A percentile compares a stretch with the other conserved stretches of the same genome.
Conservation (phyloP, 495 filamentous ascomycete genomes). For the Poronia punctata region DNA sequence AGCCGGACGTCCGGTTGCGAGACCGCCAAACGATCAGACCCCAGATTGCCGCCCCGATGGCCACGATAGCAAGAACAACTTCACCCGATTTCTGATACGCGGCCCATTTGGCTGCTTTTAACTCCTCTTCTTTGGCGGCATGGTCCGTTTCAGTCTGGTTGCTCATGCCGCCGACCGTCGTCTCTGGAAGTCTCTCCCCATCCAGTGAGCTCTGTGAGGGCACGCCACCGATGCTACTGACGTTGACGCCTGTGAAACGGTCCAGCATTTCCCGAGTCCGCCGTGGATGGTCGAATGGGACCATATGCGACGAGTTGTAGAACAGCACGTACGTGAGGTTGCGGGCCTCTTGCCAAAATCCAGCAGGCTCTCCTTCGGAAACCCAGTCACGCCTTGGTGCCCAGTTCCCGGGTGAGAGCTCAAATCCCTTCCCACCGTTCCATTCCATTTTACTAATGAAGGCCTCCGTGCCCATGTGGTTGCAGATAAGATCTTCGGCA, state of each 20-base stretch:
- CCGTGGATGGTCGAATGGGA: conserved; percentile 85
- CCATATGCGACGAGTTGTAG: conserved; percentile 96
- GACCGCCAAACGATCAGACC: conserved; percentile 82
- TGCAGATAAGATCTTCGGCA: conserved; percentile 92
- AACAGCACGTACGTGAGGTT: conserved; percentile 95
- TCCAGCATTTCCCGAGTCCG: conserved; percentile 94
- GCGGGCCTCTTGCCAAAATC: conserved; percentile 87
- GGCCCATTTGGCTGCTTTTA: conserved; percentile 82
- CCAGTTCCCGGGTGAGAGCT: conserved; percentile 82
- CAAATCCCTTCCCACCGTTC: conserved; percentile 86
- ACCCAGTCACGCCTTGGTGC: conserved; percentile 89
- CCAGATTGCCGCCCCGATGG: conserved; percentile 69
- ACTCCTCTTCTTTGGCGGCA: conserved; percentile 59
- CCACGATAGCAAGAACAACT: conserved; percentile 78
- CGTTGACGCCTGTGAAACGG: conserved; percentile 90
- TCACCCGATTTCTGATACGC: conserved; percentile 91
- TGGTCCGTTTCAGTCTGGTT: conserved; percentile 76
- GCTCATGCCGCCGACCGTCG: conserved; percentile 66
- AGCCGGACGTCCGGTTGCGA: conserved; percentile 50
- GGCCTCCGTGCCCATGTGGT: conserved; percentile 89
- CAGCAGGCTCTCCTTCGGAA: conserved; percentile 84
- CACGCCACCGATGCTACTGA: conserved; percentile 76
- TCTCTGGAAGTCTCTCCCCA: conserved; percentile 79
- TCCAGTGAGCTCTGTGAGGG: conserved; percentile 84
- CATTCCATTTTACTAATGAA: conserved; percentile 88